Base-by-base conservation (phyloP, 768 basidiomycete genomes). In the Strobilomyces confusus region DNA sequence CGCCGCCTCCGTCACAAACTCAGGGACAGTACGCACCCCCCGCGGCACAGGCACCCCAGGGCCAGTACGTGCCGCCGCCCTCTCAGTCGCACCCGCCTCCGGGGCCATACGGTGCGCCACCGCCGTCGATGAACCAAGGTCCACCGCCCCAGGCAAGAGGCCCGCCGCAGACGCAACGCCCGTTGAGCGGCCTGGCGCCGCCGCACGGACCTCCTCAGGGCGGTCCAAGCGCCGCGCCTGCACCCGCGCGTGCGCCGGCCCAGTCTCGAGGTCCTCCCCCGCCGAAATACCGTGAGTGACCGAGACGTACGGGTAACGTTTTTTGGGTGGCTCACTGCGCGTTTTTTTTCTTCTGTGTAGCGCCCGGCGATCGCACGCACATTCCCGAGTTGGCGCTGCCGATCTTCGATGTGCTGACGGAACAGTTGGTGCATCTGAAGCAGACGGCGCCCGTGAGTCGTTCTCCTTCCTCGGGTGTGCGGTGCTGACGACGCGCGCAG, bases 321-420 rank as follows among this genome's bases (percentile, higher is more conserved):
- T 4, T 7, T 17, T 11, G 2, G 1, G 14, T 34, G 13, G 2
- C 20, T 56, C 12, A 48, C 14, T 25, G 15, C 25, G 3, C 23
- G 23, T 47, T 25, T 26, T 26, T 26, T 26, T 26, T 8, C 8
- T 26, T 36, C 38, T 2, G 26, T 48, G 49, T 65, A 95, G 93
- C 95, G 40, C 78, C 84, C 48, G 95, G 95, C 51, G 95, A 98
- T 67, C 80, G 94, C 25, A 82, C 81, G n/a, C 95, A 98, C 68
- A 97, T 98, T 48, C 87, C 93, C 1, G 83, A 86, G 9, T 72
- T 77, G 43, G 77, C 80, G 20, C 69, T 75, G 52, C 83, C 87
- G 1, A 83, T 89, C 46, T 93, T 77, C 57, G 76, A 82, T 47
- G 75, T 87, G 17, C 74, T 97, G 36, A 76, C 77, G 20, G 76